Conservation (phyloP, 768 basidiomycete genomes). For the Termitomyces sp. region DNA sequence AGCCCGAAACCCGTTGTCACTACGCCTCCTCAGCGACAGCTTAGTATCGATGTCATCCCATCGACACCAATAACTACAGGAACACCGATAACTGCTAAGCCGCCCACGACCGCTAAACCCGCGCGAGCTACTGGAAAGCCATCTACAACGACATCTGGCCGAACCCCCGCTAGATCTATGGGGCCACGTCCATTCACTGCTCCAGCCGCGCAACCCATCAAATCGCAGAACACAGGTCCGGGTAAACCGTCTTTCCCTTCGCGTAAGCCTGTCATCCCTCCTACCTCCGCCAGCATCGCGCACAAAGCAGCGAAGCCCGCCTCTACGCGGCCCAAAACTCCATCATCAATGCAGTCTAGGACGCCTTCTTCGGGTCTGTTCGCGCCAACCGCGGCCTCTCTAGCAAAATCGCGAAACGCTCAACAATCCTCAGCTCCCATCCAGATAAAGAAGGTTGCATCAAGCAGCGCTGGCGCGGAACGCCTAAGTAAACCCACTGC, state of each 20-base stretch:
- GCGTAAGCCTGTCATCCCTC: conserved; percentile 21
- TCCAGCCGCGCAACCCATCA: conserved; percentile 24
- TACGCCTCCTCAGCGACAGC: conserved; percentile 4
- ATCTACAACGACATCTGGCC: conserved; percentile 16
- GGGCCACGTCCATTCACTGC: conserved; percentile 18
- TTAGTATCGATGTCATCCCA: conserved; percentile 7
- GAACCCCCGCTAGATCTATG: conserved; percentile 21
- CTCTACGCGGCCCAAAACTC: conserved; percentile 28
- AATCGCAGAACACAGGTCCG: conserved; percentile 38
- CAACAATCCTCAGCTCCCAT: conserved; percentile 39
- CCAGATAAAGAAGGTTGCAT: conserved; percentile 51
- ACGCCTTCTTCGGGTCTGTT: conserved; percentile 67
- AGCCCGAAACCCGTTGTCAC: conserved; percentile 3
- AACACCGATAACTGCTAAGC: conserved; percentile 24
- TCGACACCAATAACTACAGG: conserved; percentile 12
- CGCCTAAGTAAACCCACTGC: conserved; percentile 83
- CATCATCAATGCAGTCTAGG: conserved; percentile 45
- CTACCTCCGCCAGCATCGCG: conserved; percentile 27
- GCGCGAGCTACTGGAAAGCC: conserved; percentile 14
- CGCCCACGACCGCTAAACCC: conserved; percentile 23
- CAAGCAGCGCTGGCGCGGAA: conserved; percentile 54
- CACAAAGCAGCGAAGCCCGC: conserved; percentile 12
- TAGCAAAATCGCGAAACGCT: conserved; percentile 64
- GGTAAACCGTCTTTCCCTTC: conserved; percentile 31
- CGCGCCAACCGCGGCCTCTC: conserved; percentile 81